phyloP scores from a whole-genome alignment of 1,284 basidiomycete species.

The Melampsora larici-populina region DNA sequence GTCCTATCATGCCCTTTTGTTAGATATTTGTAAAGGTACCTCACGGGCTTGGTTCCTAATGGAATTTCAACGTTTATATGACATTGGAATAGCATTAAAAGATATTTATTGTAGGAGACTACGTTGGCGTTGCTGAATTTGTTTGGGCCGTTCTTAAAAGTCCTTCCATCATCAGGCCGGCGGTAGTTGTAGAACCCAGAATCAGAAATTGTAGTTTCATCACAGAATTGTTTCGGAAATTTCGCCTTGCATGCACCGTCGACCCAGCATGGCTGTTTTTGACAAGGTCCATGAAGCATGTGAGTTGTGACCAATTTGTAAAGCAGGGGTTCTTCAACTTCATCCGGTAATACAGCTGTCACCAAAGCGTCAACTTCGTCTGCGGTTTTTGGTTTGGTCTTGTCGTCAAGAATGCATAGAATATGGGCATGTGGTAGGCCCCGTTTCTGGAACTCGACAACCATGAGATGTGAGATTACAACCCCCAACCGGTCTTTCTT shows the following conservation, averaged over 20 bases:
- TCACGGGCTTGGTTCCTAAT: neutral
- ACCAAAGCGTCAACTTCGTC: neutral
- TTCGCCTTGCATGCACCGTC: neutral
- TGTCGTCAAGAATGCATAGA: neutral
- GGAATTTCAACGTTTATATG: slow-evolving; percentile 28
- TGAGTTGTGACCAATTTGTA: neutral
- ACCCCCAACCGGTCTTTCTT: no score
- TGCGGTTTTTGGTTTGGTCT: neutral
- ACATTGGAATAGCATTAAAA: neutral
- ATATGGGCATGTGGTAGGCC: slow-evolving; percentile 34
- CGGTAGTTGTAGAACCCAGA: no score
- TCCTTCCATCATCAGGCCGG: no score
- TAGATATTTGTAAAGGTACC: slow-evolving; percentile 28
- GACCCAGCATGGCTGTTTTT: neutral
- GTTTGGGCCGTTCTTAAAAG: neutral
- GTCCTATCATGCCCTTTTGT: slow-evolving; percentile 14
- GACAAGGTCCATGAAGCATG: slow-evolving; percentile 14
- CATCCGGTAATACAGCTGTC: slow-evolving; percentile 4
- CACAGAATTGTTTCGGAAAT: neutral
- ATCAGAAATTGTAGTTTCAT: no score
- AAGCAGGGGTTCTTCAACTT: neutral
- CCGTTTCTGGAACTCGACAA: no score
- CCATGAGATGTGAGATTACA: no score
- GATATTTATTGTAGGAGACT: slow-evolving; percentile 20
- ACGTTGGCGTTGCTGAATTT: slow-evolving; percentile 7